These are phyloP conservation scores for Stylonectria norvegica DNA, from an alignment of 2,329 filamentous ascomycete species.

Conservation along the genomic window DNA sequence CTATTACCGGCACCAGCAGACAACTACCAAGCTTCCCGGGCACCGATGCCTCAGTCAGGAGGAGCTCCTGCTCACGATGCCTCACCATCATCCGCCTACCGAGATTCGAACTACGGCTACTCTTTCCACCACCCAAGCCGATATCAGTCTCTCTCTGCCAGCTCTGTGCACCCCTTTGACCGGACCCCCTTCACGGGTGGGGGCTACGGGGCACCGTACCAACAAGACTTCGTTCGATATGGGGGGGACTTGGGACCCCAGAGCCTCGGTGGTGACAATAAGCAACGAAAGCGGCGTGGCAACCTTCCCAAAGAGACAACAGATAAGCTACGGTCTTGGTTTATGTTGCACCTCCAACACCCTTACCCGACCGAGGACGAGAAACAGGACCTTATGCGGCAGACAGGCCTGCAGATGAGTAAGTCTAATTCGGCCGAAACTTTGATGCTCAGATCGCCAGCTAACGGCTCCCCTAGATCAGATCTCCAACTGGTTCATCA, in stretches of 20 bases:
- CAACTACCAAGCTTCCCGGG: slow-evolving; percentile 32
- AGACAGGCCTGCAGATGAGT: slow-evolving; percentile 77
- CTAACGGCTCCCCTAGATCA: slow-evolving; percentile 45
- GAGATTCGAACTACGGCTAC: slow-evolving; percentile 35
- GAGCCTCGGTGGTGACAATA: slow-evolving; percentile 41
- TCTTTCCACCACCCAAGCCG: slow-evolving; percentile 43
- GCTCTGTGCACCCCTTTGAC: slow-evolving; percentile 42
- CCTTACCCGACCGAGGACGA: slow-evolving; percentile 87
- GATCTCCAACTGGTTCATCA: slow-evolving; percentile 82
- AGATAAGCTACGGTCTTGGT: slow-evolving; percentile 77
- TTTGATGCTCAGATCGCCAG: slow-evolving; percentile 1
- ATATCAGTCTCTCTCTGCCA: slow-evolving; percentile 45
- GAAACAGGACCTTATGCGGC: slow-evolving; percentile 74
- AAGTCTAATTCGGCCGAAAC: slow-evolving; percentile 37
- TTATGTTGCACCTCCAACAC: slow-evolving; percentile 70
- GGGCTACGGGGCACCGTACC: slow-evolving; percentile 39
- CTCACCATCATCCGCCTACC: slow-evolving; percentile 31
- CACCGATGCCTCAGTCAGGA: slow-evolving; percentile 21
- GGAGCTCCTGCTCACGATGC: slow-evolving; percentile 31
- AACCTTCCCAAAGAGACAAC: slow-evolving; percentile 91
- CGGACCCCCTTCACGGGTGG: slow-evolving; percentile 42
- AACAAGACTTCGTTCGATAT: slow-evolving; percentile 42
- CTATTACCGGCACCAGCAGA: slow-evolving; percentile 31
- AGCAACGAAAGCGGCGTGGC: slow-evolving; percentile 65
- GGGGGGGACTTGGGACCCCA: slow-evolving; percentile 40